Evolutionary conservation across 2,329 filamentous ascomycete genomes (phyloP).

Genomic region (Aspergillus quadrilineatus): DNA sequence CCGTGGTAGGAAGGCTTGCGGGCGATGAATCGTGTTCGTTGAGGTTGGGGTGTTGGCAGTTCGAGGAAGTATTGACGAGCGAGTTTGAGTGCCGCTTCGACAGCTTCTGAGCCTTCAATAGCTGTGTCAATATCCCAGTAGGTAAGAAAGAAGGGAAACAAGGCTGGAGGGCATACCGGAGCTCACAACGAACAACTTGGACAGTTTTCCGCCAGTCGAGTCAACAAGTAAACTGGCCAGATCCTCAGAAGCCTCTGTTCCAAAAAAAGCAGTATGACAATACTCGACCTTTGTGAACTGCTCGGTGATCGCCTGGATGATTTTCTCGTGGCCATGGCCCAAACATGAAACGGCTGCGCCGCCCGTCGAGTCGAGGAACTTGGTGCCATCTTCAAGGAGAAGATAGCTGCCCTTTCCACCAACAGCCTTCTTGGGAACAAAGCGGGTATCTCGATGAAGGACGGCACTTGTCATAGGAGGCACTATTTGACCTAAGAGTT

Average conservation of each 20-base stretch:
- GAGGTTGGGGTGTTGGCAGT: conserved; percentile 50
- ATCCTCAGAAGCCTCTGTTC: conserved; percentile 53
- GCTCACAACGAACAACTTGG: conserved; percentile 56
- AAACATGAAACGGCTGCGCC: conserved; percentile 72
- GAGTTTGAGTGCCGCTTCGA: conserved; percentile 68
- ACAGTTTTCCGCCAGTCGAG: conserved; percentile 54
- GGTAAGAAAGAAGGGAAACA: neutral
- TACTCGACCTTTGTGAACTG: conserved; percentile 63
- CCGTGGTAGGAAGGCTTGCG: conserved; percentile 69
- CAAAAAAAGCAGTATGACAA: conserved; percentile 60
- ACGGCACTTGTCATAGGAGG: conserved; percentile 33
- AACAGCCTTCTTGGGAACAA: conserved; percentile 48
- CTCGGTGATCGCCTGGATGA: conserved; percentile 58
- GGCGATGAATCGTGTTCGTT: conserved; percentile 62
- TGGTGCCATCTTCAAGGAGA: conserved; percentile 55
- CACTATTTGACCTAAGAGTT: neutral
- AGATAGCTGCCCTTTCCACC: conserved; percentile 54
- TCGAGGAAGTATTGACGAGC: conserved; percentile 66
- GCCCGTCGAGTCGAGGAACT: conserved; percentile 69
- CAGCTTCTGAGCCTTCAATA: conserved; percentile 61
- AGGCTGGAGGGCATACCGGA: conserved; percentile 49
- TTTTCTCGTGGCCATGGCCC: conserved; percentile 63
- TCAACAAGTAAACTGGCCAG: conserved; percentile 51
- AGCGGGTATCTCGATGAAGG: conserved; percentile 53
- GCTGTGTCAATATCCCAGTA: conserved; percentile 22